phyloP scores from a whole-genome alignment of 768 basidiomycete genomes.

The Tephrocybe sp. region DNA sequence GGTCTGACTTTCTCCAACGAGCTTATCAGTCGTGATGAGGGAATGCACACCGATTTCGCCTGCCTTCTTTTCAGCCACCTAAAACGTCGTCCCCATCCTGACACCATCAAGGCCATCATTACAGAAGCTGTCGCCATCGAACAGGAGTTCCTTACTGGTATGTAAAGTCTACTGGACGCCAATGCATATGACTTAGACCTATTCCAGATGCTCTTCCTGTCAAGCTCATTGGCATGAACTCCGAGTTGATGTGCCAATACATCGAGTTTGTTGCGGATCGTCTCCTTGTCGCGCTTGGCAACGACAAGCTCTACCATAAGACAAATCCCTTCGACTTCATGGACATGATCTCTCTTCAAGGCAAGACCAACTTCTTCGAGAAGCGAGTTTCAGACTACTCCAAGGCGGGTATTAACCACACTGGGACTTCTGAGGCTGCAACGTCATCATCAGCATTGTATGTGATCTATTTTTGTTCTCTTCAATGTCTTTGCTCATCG shows the following conservation, averaged over 20 bases:
- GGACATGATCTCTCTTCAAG: slow-evolving; percentile 93
- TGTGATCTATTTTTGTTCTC: not conserved
- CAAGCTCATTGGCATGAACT: slow-evolving; percentile 89
- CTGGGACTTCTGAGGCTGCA: slow-evolving; percentile 14
- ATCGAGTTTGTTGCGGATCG: slow-evolving; percentile 92
- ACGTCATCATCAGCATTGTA: slow-evolving; percentile 15
- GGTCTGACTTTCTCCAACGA: slow-evolving; percentile 98
- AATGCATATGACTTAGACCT: not conserved
- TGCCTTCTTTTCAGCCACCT: slow-evolving; percentile 88
- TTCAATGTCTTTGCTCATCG: not conserved
- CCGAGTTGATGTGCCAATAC: slow-evolving; percentile 85
- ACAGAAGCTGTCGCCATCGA: slow-evolving; percentile 83
- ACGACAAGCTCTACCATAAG: slow-evolving; percentile 71
- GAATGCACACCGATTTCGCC: slow-evolving; percentile 96
- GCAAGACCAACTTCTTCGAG: slow-evolving; percentile 98
- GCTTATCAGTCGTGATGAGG: slow-evolving; percentile 93
- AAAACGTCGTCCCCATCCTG: slow-evolving; percentile 76
- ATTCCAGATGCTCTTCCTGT: slow-evolving; percentile 80
- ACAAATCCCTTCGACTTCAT: slow-evolving; percentile 92
- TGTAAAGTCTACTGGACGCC: slow-evolving; percentile 6
- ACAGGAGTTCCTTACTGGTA: slow-evolving; percentile 81
- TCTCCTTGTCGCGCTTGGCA: slow-evolving; percentile 80
- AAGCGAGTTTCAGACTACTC: slow-evolving; percentile 88
- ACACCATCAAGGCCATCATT: slow-evolving; percentile 70
- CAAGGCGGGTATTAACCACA: slow-evolving; percentile 58